Conservation (phyloP, 805 yeast species). For the Teunomyces panamensis region DNA sequence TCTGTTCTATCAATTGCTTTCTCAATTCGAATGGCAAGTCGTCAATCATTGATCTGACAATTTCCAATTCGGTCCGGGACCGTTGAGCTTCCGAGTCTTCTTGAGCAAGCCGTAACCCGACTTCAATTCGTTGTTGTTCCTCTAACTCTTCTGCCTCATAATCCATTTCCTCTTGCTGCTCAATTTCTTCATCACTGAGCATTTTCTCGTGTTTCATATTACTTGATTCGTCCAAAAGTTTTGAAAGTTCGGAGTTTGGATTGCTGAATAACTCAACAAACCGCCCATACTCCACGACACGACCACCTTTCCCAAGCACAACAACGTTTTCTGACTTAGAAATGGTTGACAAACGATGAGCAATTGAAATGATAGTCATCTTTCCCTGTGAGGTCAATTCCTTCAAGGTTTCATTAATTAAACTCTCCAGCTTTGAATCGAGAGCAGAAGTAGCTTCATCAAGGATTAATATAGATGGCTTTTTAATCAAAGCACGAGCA, state of each 20-base stretch:
- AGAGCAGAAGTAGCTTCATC: slow-evolving; percentile 72
- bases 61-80: slow-evolving; percentile 18
- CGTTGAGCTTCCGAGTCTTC: slow-evolving; percentile 18
- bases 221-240: slow-evolving; percentile 36
- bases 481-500: slow-evolving; percentile 68
- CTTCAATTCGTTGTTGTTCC: slow-evolving; percentile 5
- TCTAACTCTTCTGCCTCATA: slow-evolving; percentile 24
- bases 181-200: slow-evolving; percentile 22
- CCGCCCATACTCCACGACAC: slow-evolving; percentile 39
- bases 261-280: slow-evolving; percentile 40
- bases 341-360: slow-evolving; percentile 44
- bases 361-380: slow-evolving; percentile 44
- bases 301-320: slow-evolving; percentile 41
- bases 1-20: slow-evolving; percentile 26
- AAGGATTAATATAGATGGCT: slow-evolving; percentile 59
- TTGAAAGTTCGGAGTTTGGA: slow-evolving; percentile 40
- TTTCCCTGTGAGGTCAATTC: slow-evolving; percentile 35
- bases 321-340: slow-evolving; percentile 43
- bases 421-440: slow-evolving; percentile 50
- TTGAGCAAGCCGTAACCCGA: background rate
- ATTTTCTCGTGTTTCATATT: slow-evolving; percentile 15
- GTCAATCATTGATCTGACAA: slow-evolving; percentile 30
- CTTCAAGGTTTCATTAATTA: slow-evolving; percentile 41
- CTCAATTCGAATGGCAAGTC: slow-evolving; percentile 35
- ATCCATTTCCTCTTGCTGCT: slow-evolving; percentile 23